Conservation (phyloP, 176 grass and related monocot species). For the Sorghum bicolor region DNA sequence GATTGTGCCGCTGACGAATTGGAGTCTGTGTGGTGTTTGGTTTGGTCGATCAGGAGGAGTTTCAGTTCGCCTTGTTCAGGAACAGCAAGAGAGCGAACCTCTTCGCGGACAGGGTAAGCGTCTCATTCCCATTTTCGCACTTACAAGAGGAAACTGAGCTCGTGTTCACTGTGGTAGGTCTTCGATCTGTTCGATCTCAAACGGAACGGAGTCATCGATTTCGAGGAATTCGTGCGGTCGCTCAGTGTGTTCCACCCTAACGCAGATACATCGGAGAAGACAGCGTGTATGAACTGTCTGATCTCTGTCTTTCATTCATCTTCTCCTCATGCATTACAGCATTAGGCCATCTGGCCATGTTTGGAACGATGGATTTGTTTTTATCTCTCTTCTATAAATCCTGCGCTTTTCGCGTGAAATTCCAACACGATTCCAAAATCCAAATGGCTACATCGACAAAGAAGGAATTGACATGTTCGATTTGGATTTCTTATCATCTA, state of each 20-base stretch:
- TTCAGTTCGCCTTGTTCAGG: conserved; percentile 66
- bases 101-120: conserved; percentile 64
- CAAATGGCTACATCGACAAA: neutral
- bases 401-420: neutral
- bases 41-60: conserved; percentile 55
- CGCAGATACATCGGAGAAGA: conserved; percentile 45
- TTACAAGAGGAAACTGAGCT: neutral
- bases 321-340: neutral
- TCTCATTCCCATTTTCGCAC: neutral
- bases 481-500: neutral
- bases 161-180: conserved; percentile 30
- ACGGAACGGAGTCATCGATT: conserved; percentile 65
- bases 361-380: neutral
- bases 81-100: conserved; percentile 58
- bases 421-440: neutral
- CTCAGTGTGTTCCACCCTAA: conserved; percentile 73
- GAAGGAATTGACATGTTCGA: neutral
- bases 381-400: too few species aligned
- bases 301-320: neutral
- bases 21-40: neutral
- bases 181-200: conserved; percentile 80
- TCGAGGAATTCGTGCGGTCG: conserved; percentile 74
- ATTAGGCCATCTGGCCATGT: neutral
- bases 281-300: conserved; percentile 36
- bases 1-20: neutral